Percentiles rank a stretch among this genome's conserved stretches.
Conservation (phyloP, 768 basidiomycete genomes). For the Sarcodon sp. region DNA sequence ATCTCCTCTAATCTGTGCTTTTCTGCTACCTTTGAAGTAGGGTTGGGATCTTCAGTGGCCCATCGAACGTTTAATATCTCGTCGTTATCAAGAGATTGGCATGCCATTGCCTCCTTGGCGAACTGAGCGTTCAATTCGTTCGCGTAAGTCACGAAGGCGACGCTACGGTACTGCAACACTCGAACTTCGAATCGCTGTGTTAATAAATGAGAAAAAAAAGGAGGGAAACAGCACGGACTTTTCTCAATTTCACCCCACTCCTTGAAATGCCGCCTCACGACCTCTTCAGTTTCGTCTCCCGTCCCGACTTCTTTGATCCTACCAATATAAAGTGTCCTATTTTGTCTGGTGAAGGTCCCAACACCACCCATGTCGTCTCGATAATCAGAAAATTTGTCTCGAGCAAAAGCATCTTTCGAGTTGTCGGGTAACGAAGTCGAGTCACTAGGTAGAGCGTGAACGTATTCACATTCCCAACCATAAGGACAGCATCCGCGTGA, state of each 20-base stretch:
- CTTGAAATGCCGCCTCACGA: slow-evolving; percentile 83
- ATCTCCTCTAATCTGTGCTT: slow-evolving; percentile 71
- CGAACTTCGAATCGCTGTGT: slow-evolving; percentile 38
- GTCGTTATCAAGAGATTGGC: slow-evolving; percentile 93
- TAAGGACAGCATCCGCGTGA: slow-evolving; percentile 95
- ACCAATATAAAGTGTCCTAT: slow-evolving; percentile 90
- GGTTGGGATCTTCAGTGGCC: slow-evolving; percentile 99
- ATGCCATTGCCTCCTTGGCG: slow-evolving; percentile 98
- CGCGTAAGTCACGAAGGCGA: slow-evolving; percentile 94
- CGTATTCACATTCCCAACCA: slow-evolving; percentile 96
- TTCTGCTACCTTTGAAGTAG: slow-evolving; percentile 76
- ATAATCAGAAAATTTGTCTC: slow-evolving; percentile 96
- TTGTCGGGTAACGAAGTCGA: slow-evolving; percentile 66
- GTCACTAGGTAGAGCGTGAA: slow-evolving; percentile 77
- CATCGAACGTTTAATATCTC: slow-evolving; percentile 97
- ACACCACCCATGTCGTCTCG: slow-evolving; percentile 99
- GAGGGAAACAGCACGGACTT: slow-evolving; percentile 38
- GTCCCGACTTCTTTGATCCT: slow-evolving; percentile 86
- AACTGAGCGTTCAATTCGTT: slow-evolving; percentile 83
- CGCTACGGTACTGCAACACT: slow-evolving; percentile 85
- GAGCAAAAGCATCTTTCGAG: slow-evolving; percentile 92
- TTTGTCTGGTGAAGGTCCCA: slow-evolving; percentile 89
- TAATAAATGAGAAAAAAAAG: slow-evolving; percentile 12
- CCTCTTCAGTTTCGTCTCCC: slow-evolving; percentile 85
- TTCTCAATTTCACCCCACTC: slow-evolving; percentile 93